These are phyloP conservation scores for Ulota crispa DNA, from an alignment of 225 moss, liverwort and hornwort species.

Conservation along the genomic window DNA sequence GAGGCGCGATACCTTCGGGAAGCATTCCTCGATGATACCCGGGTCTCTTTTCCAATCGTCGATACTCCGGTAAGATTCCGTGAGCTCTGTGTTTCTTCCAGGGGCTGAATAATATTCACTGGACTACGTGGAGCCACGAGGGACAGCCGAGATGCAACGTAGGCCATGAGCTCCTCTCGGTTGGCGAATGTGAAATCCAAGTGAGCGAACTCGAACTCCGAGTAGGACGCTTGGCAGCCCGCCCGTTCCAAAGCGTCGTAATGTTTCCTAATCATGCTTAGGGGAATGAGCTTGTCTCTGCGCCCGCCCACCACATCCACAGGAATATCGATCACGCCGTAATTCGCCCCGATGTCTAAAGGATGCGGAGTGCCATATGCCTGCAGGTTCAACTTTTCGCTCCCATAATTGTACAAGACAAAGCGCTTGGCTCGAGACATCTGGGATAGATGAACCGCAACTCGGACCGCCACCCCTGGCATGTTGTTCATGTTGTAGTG, in stretches of 20 bases:
- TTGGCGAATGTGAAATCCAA: conserved; percentile 88
- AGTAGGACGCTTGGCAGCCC: conserved; percentile 72
- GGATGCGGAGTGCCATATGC: conserved; percentile 70
- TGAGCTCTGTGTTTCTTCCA: conserved; percentile 42
- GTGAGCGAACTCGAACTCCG: conserved; percentile 93
- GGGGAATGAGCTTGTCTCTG: conserved; percentile 79
- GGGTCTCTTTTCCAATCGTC: no score
- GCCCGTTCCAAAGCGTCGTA: conserved; percentile 56
- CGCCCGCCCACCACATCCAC: conserved; percentile 79
- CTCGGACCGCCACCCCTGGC: conserved; percentile 84
- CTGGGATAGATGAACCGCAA: conserved; percentile 73
- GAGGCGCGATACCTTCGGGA: no score
- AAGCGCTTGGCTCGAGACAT: conserved; percentile 68
- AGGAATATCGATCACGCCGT: conserved; percentile 75
- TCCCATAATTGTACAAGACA: conserved; percentile 70
- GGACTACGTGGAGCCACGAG: conserved; percentile 40
- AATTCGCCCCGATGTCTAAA: conserved; percentile 80
- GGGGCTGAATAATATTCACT: conserved; percentile 28
- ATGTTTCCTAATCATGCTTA: conserved; percentile 70
- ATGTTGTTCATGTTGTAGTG: conserved; percentile 99
- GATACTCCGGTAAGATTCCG: conserved; percentile 21
- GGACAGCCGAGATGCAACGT: conserved; percentile 76
- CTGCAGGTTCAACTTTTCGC: conserved; percentile 40
- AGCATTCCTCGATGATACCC: no score
- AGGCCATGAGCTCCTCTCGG: conserved; percentile 78